Evolutionary conservation across 768 basidiomycete species (phyloP).

Genomic region (Chalciporus sphaerocephalus): DNA sequence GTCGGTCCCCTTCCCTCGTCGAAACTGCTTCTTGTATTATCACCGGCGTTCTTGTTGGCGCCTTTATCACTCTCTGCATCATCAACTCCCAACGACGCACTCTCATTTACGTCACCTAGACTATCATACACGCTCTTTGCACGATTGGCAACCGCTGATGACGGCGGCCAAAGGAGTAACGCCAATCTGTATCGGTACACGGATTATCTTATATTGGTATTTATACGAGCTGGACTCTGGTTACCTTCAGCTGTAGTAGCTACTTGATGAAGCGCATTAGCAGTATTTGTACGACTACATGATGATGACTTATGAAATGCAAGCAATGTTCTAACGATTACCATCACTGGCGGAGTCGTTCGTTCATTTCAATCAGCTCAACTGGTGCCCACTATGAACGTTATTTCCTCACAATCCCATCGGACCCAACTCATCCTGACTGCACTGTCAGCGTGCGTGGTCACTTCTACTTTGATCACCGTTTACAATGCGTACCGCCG

Average conservation of each 20-base stretch:
- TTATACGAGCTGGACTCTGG: constrained; percentile 19
- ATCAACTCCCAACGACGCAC: constrained; percentile 46
- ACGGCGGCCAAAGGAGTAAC: constrained; percentile 4
- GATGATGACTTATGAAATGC: background rate
- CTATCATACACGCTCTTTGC: background rate
- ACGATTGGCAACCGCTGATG: background rate
- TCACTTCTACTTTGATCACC: constrained; percentile 57
- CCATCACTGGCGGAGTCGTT: no score
- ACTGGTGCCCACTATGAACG: constrained; percentile 17
- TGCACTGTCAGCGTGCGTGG: constrained; percentile 59
- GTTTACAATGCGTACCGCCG: constrained; percentile 50
- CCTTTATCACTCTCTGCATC: constrained; percentile 51
- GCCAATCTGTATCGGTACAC: constrained; percentile 20
- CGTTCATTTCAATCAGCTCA: no score
- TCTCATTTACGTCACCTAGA: constrained; percentile 37
- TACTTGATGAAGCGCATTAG: background rate
- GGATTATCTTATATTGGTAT: constrained; percentile 28
- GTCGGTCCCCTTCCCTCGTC: constrained; percentile 21
- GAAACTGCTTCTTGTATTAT: constrained; percentile 45
- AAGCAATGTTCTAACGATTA: background rate
- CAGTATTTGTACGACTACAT: background rate
- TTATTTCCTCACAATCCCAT: constrained; percentile 43
- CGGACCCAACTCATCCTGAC: constrained; percentile 60
- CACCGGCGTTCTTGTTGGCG: constrained; percentile 58
- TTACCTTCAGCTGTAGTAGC: background rate